Conservation (phyloP, 345 rosid genomes). For the Salix suchowensis region DNA sequence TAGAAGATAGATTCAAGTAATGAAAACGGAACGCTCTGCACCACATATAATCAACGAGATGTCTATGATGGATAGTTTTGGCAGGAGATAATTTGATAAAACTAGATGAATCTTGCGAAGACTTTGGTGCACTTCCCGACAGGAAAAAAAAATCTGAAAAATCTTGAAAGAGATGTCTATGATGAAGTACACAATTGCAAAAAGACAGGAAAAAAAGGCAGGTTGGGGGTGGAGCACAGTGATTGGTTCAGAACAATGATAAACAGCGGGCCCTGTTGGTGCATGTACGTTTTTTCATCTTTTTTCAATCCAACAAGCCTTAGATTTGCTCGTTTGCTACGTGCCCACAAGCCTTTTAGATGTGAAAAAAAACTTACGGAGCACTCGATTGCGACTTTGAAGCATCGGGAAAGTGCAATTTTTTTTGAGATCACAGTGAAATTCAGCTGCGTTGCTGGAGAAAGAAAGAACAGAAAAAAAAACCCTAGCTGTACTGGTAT, state of each 20-base stretch:
- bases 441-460: not conserved
- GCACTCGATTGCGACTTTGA: not conserved
- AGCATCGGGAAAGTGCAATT: conserved; percentile 8
- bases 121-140: not conserved
- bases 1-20: too few species aligned
- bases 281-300: not conserved
- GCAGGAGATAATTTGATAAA: not conserved
- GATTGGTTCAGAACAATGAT: conserved; percentile 7
- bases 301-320: not conserved
- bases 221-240: not conserved
- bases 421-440: not conserved
- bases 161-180: too few species aligned
- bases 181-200: not conserved
- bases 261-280: not conserved
- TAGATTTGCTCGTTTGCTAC: not conserved
- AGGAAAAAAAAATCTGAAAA: not conserved
- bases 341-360: not conserved
- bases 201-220: conserved; percentile 8
- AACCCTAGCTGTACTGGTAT: not conserved
- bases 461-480: too few species aligned
- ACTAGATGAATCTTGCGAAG: not conserved
- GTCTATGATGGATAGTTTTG: too few species aligned
- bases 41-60: too few species aligned
- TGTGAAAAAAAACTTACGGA: not conserved
- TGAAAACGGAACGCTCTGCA: too few species aligned